phyloP scores from a whole-genome alignment of 2,329 filamentous ascomycete species.

The Penicillium brevicompactum region DNA sequence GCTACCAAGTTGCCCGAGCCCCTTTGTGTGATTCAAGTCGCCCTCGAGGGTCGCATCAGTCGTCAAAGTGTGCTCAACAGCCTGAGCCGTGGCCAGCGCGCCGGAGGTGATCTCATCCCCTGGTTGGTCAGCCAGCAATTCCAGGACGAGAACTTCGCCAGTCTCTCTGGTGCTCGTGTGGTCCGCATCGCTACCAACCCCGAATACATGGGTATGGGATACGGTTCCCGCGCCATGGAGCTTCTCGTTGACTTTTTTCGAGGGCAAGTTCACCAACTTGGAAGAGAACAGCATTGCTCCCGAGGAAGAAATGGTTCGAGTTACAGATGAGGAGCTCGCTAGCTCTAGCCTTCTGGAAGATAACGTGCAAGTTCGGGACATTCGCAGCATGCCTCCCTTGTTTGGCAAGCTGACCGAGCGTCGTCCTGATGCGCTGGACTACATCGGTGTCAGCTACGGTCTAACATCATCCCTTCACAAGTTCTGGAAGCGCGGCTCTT shows the following conservation, averaged over 20 bases:
- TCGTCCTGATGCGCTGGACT: conserved; percentile 79
- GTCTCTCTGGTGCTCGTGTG: conserved; percentile 85
- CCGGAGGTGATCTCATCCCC: conserved; percentile 90
- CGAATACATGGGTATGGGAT: conserved; percentile 89
- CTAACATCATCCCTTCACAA: conserved; percentile 84
- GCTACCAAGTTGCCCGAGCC: conserved; percentile 84
- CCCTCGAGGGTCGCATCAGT: conserved; percentile 93
- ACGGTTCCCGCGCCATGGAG: conserved; percentile 84
- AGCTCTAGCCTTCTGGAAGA: conserved; percentile 77
- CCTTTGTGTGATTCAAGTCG: conserved; percentile 90
- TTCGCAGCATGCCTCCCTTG: conserved; percentile 86
- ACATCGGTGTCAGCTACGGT: conserved; percentile 93
- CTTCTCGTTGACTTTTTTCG: conserved; percentile 92
- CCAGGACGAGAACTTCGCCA: conserved; percentile 95
- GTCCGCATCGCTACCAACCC: conserved; percentile 97
- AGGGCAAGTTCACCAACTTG: conserved; percentile 84
- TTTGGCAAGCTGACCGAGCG: conserved; percentile 87
- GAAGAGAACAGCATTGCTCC: conserved; percentile 66
- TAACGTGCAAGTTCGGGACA: conserved; percentile 86
- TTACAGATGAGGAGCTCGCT: conserved; percentile 80
- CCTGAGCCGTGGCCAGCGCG: conserved; percentile 83
- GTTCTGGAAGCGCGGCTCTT: conserved; percentile 91
- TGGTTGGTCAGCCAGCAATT: conserved; percentile 98
- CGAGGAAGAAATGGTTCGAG: conserved; percentile 68
- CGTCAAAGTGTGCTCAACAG: conserved; percentile 88